Percentiles rank a stretch among this genome's conserved stretches.
Evolutionary conservation across 1,139 yeast species (phyloP).

Genomic region (Casaregolazyma lundiana): DNA sequence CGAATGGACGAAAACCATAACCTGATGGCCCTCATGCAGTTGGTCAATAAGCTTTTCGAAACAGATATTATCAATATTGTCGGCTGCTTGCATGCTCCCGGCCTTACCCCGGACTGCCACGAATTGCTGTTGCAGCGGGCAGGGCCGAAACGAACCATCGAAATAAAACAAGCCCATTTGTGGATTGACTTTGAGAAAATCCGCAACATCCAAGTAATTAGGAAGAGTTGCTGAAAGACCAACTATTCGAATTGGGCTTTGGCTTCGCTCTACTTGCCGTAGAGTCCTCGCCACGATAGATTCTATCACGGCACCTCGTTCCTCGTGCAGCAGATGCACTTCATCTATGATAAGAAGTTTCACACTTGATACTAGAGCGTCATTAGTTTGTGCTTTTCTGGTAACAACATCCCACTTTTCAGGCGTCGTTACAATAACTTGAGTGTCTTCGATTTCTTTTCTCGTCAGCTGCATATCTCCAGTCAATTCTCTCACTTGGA

Average conservation of each 20-base stretch:
- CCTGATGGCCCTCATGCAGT: slow-evolving; percentile 72
- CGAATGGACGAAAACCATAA: slow-evolving; percentile 96
- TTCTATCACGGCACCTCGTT: slow-evolving; percentile 95
- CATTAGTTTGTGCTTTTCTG: slow-evolving; percentile 71
- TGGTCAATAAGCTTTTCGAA: slow-evolving; percentile 72
- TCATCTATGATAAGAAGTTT: slow-evolving; percentile 88
- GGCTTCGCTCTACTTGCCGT: slow-evolving; percentile 90
- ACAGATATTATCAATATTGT: slow-evolving; percentile 68
- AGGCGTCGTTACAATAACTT: slow-evolving; percentile 92
- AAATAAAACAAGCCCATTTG: slow-evolving; percentile 89
- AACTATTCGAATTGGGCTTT: slow-evolving; percentile 90
- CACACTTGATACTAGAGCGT: slow-evolving; percentile 79
- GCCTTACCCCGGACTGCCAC: slow-evolving; percentile 87
- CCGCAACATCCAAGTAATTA: slow-evolving; percentile 90
- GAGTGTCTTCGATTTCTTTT: slow-evolving; percentile 78
- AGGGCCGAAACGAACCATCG: slow-evolving; percentile 90
- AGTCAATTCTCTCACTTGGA: slow-evolving; percentile 82
- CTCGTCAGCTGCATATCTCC: slow-evolving; percentile 96
- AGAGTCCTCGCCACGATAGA: slow-evolving; percentile 92
- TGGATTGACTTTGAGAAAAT: slow-evolving; percentile 85
- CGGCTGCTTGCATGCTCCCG: slow-evolving; percentile 65
- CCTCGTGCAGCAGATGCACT: slow-evolving; percentile 94
- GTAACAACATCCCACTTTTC: slow-evolving; percentile 99
- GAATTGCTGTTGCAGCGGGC: slow-evolving; percentile 84
- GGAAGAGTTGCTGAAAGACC: slow-evolving; percentile 97